Base-by-base conservation (phyloP, 768 basidiomycete genomes). In the Leccinum barrowsii region DNA sequence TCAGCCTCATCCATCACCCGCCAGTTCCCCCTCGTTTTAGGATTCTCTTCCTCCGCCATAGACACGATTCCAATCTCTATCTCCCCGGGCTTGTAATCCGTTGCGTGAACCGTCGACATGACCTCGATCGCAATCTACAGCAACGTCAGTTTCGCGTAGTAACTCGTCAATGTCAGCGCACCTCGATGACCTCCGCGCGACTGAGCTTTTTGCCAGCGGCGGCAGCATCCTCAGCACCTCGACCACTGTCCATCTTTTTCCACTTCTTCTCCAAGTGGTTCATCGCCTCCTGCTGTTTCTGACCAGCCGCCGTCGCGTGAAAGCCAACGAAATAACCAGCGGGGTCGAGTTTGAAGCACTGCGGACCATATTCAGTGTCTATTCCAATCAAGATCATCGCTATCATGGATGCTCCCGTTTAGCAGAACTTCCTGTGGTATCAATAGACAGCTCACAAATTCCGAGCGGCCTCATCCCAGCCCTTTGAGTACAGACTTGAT, bases 291-390 rank as follows among this genome's bases (percentile, higher is more conserved):
- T 97, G 96, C 67, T 98, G 97, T 68, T 99, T 98, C 73, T 92
- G 90, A 0, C 97, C 97, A 2, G 95, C 89, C 0, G 96, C 86
- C 2, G 96, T 96, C 8, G 97, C 97, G 65, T 98, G 95, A 79
- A 95, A 98, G 0, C 97, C 97, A 48, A 97, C 92, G 71, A 95
- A 99, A 76, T 97, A 98, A 5, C 97, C 97, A 2, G 97, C 97
- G 11, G 97, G 97, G 70, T 99, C 97, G 54, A 98, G 87, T 76
- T 97, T 98, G 82, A 98, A 98, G 67, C 89, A 83, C 72, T 98
- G 96, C n/a, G 97, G 96, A 5, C 96, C 96, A 54, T 82, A 81
- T 70, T 95, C 92, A 8, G 88, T 81, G 74, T 98, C 97, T 59
- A 87, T 81, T 3, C 97, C 97, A 68, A 98, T 94, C 67, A 98